These are phyloP conservation scores for Syncephalastrum monosporum DNA, from an alignment of 371 early-diverging fungal species.

Conservation along the genomic window DNA sequence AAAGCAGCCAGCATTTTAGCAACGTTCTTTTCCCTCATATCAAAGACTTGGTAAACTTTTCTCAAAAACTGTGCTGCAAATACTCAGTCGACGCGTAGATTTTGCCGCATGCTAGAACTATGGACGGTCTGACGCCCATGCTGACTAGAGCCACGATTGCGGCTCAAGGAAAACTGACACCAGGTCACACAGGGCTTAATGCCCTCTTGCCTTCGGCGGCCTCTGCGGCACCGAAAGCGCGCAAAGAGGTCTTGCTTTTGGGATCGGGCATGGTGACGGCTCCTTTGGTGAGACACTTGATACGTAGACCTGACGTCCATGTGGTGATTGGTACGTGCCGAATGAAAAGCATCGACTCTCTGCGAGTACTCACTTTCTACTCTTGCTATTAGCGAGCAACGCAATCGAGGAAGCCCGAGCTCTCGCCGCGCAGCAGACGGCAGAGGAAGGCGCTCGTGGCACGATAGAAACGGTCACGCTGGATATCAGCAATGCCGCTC, in stretches of 20 bases:
- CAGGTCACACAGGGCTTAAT: conserved; percentile 50
- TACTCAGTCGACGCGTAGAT: neutral
- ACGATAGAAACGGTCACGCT: conserved; percentile 37
- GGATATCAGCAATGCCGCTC: conserved; percentile 58
- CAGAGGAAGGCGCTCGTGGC: too few relatives aligned
- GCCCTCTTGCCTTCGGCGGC: conserved; percentile 23
- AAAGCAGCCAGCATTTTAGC: conserved; percentile 92
- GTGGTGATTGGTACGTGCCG: conserved; percentile 70
- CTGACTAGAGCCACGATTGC: conserved; percentile 81
- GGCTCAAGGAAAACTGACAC: conserved; percentile 62
- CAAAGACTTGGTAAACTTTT: conserved; percentile 69
- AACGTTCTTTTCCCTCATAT: conserved; percentile 79
- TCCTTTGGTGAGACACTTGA: conserved; percentile 85
- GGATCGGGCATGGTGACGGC: conserved; percentile 95
- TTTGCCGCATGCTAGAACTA: neutral
- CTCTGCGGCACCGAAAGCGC: neutral
- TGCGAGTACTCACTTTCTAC: neutral
- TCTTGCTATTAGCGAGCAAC: conserved; percentile 68
- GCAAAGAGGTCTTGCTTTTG: conserved; percentile 71
- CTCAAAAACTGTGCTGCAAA: neutral
- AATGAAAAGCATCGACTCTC: too few relatives aligned
- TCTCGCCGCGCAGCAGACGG: conserved; percentile 46
- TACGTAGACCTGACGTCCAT: conserved; percentile 59
- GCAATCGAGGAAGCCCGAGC: conserved; percentile 64
- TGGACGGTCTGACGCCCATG: conserved; percentile 16